Conservation (phyloP, 2,329 filamentous ascomycete genomes). For the Paramyrothecium roridum region DNA sequence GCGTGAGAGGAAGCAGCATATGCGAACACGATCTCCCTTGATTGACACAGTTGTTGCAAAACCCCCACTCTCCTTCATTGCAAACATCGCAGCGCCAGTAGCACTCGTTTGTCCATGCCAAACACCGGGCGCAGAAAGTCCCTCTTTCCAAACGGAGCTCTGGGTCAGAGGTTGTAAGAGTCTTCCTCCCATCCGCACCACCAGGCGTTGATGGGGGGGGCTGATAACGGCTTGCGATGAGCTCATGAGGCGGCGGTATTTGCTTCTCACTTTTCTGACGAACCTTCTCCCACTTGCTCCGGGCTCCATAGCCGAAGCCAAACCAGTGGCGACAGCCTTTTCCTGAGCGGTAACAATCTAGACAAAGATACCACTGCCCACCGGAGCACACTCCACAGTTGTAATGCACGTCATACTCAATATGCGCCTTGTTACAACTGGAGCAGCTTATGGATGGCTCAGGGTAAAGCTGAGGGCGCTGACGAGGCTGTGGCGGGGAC, state of each 20-base stretch:
- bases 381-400: conserved; percentile 69
- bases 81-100: conserved; percentile 88
- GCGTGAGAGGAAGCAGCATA: conserved; percentile 71
- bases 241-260: conserved; percentile 51
- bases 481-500: conserved; percentile 32
- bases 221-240: conserved; percentile 55
- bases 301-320: conserved; percentile 76
- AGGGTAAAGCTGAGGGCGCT: conserved; percentile 49
- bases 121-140: conserved; percentile 79
- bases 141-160: conserved; percentile 68
- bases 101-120: conserved; percentile 71
- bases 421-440: conserved; percentile 65
- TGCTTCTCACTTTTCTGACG: conserved; percentile 33
- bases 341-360: conserved; percentile 73
- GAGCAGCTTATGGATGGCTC: conserved; percentile 76
- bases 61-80: conserved; percentile 93
- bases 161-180: conserved; percentile 66
- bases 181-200: conserved; percentile 52
- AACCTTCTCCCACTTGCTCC: conserved; percentile 60
- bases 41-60: conserved; percentile 84
- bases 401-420: conserved; percentile 85
- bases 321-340: conserved; percentile 84
- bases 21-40: conserved; percentile 80
- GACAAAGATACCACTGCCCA: conserved; percentile 76
- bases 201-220: conserved; percentile 46